Evolutionary conservation across 2,329 filamentous ascomycete genomes (phyloP).

Genomic region (Penicillium frequentans): DNA sequence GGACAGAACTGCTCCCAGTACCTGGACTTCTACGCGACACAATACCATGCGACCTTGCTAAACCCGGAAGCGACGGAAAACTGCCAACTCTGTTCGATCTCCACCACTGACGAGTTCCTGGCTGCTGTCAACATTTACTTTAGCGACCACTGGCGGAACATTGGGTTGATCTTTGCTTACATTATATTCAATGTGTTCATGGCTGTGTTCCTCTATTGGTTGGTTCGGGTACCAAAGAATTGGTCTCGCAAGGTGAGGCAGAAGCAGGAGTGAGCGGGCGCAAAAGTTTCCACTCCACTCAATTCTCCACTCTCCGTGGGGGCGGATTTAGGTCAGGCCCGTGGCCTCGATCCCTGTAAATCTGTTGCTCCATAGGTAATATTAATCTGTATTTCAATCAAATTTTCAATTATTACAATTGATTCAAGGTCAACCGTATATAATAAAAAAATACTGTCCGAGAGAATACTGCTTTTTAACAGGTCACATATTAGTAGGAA

Average conservation of each 20-base stretch:
- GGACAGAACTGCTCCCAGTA: conserved; percentile 62
- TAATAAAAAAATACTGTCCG: background rate
- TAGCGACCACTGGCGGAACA: conserved; percentile 63
- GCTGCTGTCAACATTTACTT: conserved; percentile 44
- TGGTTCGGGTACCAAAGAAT: conserved; percentile 56
- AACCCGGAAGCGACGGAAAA: conserved; percentile 45
- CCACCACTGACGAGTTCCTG: conserved; percentile 51
- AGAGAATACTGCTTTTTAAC: background rate
- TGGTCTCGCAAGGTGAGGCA: conserved; percentile 36
- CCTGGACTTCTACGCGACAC: conserved; percentile 41
- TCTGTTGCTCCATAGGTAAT: background rate
- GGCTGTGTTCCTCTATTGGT: conserved; percentile 63
- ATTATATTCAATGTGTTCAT: conserved; percentile 63
- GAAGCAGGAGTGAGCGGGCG: conserved; percentile 28
- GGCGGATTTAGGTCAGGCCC: background rate
- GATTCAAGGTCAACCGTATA: background rate
- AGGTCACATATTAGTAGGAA: too few relatives aligned
- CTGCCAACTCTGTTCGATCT: conserved; percentile 53
- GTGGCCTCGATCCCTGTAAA: background rate
- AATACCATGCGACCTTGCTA: conserved; percentile 42
- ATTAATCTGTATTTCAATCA: background rate
- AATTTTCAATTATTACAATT: too few relatives aligned
- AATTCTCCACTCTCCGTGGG: background rate
- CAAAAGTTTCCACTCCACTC: background rate
- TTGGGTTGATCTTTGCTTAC: conserved; percentile 68